Evolutionary conservation across 2,329 filamentous ascomycete species (phyloP).

Genomic region (Pseudocercospora pini-densiflorae): DNA sequence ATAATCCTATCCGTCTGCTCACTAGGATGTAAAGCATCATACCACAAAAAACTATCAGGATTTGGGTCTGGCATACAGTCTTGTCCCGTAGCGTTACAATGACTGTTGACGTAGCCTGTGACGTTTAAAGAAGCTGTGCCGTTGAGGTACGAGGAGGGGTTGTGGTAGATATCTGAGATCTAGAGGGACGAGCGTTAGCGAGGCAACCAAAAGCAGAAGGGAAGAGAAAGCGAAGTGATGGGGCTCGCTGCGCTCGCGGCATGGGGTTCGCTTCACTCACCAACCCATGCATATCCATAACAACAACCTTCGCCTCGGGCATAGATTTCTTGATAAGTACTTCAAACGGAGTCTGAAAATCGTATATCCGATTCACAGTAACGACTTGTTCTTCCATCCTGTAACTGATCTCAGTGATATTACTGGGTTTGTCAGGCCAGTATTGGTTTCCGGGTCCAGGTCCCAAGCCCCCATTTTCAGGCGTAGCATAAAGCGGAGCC

Average conservation of each 20-base stretch:
- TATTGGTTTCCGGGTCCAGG: conserved; percentile 47
- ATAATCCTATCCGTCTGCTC: conserved; percentile 64
- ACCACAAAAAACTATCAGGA: conserved; percentile 71
- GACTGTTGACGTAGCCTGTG: conserved; percentile 57
- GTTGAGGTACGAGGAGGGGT: conserved; percentile 66
- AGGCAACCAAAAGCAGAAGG: background rate
- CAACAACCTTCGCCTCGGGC: conserved; percentile 62
- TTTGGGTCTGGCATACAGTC: conserved; percentile 50
- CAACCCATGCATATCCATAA: conserved; percentile 70
- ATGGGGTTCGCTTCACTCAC: conserved; percentile 41
- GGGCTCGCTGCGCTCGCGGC: background rate
- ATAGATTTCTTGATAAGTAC: conserved; percentile 49
- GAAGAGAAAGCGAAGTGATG: background rate
- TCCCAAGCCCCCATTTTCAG: conserved; percentile 46
- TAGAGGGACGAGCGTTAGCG: conserved; percentile 30
- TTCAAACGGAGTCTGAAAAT: conserved; percentile 57
- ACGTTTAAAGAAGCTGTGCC: conserved; percentile 64
- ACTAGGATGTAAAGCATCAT: conserved; percentile 73
- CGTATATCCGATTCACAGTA: conserved; percentile 56
- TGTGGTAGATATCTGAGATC: conserved; percentile 66
- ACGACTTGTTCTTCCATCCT: conserved; percentile 59
- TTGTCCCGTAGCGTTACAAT: conserved; percentile 53
- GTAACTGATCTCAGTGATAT: conserved; percentile 55
- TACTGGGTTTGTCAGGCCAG: conserved; percentile 54
- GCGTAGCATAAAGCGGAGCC: conserved; percentile 67